phyloP scores from a whole-genome alignment of 2,329 filamentous ascomycete species.

The Aureobasidium zeae region DNA sequence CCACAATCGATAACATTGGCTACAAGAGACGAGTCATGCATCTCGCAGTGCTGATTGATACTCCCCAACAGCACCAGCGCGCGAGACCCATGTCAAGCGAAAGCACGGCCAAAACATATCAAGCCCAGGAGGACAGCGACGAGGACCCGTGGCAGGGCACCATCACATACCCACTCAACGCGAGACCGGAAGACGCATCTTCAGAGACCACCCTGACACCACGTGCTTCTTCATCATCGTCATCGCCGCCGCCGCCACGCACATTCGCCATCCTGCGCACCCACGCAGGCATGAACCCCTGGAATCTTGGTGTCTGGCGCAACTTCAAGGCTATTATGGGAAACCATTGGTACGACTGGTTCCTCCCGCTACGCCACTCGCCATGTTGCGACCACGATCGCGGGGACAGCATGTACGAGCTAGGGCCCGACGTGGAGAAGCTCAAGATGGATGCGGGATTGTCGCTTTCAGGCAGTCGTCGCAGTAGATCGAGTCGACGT shows the following conservation, averaged over 20 bases:
- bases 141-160: conserved; percentile 31
- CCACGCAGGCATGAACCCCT: conserved; percentile 70
- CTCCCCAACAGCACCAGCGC: conserved; percentile 13
- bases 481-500: background rate
- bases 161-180: conserved; percentile 51
- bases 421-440: conserved; percentile 29
- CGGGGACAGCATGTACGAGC: conserved; percentile 26
- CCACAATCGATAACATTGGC: conserved; percentile 72
- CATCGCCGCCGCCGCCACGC: conserved; percentile 34
- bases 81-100: conserved; percentile 7
- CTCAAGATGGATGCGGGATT: conserved; percentile 25
- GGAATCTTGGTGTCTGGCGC: conserved; percentile 59
- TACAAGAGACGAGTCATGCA: conserved; percentile 54
- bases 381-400: conserved; percentile 58
- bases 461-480: background rate
- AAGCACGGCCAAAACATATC: background rate
- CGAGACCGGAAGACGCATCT: conserved; percentile 19
- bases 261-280: conserved; percentile 74
- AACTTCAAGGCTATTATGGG: conserved; percentile 83
- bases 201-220: conserved; percentile 24
- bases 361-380: conserved; percentile 65
- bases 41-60: conserved; percentile 61
- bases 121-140: background rate
- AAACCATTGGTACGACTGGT: conserved; percentile 60
- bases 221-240: conserved; percentile 18